phyloP scores from a whole-genome alignment of 371 early-diverging fungal species.

The Mucor circinelloides region DNA sequence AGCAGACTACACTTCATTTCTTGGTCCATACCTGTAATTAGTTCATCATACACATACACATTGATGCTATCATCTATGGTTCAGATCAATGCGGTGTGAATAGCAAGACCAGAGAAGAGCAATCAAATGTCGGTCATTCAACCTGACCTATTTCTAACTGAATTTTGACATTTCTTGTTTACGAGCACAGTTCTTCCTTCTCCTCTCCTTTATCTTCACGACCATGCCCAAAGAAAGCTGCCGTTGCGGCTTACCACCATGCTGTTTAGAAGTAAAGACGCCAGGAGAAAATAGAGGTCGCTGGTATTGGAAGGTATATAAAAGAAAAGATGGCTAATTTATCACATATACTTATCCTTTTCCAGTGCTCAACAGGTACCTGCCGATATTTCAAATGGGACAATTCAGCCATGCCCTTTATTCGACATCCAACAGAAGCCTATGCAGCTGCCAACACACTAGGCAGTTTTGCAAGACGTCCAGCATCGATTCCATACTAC shows the following conservation, averaged over 20 bases:
- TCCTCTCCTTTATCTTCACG: neutral
- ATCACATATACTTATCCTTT: neutral
- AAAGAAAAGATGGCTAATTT: neutral
- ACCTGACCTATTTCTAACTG: neutral
- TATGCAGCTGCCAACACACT: slow-evolving; percentile 14
- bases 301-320: slow-evolving; percentile 41
- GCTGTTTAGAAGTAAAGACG: slow-evolving; percentile 14
- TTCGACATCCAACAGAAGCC: slow-evolving; percentile 20
- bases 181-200: neutral
- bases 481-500: neutral
- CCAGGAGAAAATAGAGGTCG: slow-evolving; percentile 27
- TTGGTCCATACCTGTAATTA: too few relatives aligned
- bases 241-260: slow-evolving; percentile 1
- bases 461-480: neutral
- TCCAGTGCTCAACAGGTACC: slow-evolving; percentile 32
- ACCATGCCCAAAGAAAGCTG: slow-evolving; percentile 4
- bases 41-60: too few relatives aligned
- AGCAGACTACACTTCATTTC: too few relatives aligned
- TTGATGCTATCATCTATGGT: too few relatives aligned
- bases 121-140: neutral
- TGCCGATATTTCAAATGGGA: slow-evolving; percentile 45
- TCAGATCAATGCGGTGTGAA: too few relatives aligned
- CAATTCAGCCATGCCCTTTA: slow-evolving; percentile 23
- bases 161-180: neutral
- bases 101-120: neutral